Evolutionary conservation across 2,329 filamentous ascomycete species (phyloP).

Genomic region (Capronia coronata): DNA sequence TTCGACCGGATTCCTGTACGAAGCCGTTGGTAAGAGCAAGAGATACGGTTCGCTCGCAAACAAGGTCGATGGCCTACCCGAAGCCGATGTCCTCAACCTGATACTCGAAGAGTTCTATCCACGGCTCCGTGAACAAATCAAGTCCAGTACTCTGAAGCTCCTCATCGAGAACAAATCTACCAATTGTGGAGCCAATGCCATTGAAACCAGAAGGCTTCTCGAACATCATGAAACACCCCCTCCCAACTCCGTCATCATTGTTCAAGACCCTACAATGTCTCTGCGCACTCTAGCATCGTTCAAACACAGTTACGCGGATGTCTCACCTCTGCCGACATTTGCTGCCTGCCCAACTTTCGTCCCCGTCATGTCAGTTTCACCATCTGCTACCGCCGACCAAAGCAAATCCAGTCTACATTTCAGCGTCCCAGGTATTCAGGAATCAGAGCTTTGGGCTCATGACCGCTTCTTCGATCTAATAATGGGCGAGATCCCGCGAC

Average conservation of each 20-base stretch:
- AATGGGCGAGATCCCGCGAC: conserved; percentile 40
- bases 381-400: background rate
- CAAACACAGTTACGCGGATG: conserved; percentile 34
- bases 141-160: conserved; percentile 30
- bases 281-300: conserved; percentile 40
- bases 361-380: conserved; percentile 20
- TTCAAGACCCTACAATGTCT: conserved; percentile 46
- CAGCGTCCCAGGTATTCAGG: conserved; percentile 11
- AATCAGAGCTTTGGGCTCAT: conserved; percentile 34
- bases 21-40: conserved; percentile 35
- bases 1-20: conserved; percentile 40
- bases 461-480: conserved; percentile 40
- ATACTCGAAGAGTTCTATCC: conserved; percentile 32
- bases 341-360: conserved; percentile 33
- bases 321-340: conserved; percentile 25
- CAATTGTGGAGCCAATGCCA: conserved; percentile 44
- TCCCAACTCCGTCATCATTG: conserved; percentile 33
- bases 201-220: conserved; percentile 34
- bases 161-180: conserved; percentile 42
- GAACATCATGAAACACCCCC: conserved; percentile 28
- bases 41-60: conserved; percentile 29
- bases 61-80: conserved; percentile 34
- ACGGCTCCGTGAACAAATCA: conserved; percentile 23
- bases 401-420: conserved; percentile 5
- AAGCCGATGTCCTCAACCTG: conserved; percentile 37